Base-by-base conservation (phyloP, 2,329 filamentous ascomycete genomes). In the Neodidymelliopsis sp. region DNA sequence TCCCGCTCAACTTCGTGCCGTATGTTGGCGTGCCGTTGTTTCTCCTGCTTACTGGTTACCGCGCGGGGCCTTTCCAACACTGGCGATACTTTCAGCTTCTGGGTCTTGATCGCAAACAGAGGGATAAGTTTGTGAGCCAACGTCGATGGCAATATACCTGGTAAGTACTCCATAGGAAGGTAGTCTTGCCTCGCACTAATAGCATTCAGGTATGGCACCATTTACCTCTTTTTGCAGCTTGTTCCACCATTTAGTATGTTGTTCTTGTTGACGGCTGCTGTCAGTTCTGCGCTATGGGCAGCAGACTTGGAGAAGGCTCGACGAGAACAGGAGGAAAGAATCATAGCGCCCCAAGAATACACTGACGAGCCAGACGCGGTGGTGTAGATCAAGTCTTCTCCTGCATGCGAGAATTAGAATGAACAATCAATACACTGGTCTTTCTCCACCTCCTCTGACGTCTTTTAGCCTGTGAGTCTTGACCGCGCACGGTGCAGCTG, bases 231-330 rank as follows among this genome's bases (percentile, higher is more conserved):
- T 6, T 74, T 97, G 20, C 90, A 97, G 74, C 81, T 97, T n/a
- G 81, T 97, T 7, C 94, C 94, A 1, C 81, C 93, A 10, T 74
- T 97, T 37, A 95, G 89, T n/a, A 95, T 99, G 81, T 86, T 97
- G 68, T 97, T 97, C 71, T 80, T 97, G 28, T 76, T 99, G 58
- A 97, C 93, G 0, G 91, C 89, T 3, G 88, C 92, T 1, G 84
- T 86, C 15, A 94, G 93, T 2, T 87, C 90, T 31, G 93, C 91
- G 1, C 76, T 97, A 25, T 97, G 93, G 92, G 90, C 86, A 2
- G 86, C 86, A 2, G 85, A 87, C 57, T 75, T 97, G 39, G 92
- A 97, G 72, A 60, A 36, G 2, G 31, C 56, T 41, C 57, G 65
- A 19, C 59, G 66, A 43, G 53, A 59, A 34, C 56, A 60, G 33